A percentile compares a stretch with the other conserved stretches of the same genome.
Evolutionary conservation across 106 monocot genomes (phyloP).

Genomic region (Phalaenopsis equestris): DNA sequence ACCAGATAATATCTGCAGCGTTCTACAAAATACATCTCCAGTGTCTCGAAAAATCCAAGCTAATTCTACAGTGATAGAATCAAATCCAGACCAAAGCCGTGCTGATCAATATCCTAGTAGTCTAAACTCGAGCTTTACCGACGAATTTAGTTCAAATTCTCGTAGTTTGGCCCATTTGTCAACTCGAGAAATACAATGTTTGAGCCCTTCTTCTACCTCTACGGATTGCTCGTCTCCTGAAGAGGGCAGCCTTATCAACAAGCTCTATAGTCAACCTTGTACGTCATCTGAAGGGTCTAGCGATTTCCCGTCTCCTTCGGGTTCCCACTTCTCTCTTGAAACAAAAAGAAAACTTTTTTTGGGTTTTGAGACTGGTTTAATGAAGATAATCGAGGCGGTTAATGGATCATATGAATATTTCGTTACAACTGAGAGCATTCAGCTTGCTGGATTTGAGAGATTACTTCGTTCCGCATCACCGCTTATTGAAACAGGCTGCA

Average conservation of each 20-base stretch:
- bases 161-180: background rate
- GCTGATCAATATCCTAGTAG: constrained; percentile 3
- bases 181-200: constrained; percentile 2
- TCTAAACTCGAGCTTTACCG: constrained; percentile 1
- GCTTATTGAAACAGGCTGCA: constrained; percentile 22
- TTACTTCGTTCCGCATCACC: constrained; percentile 61
- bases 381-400: constrained; percentile 43
- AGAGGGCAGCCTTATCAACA: constrained; percentile 6
- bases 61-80: background rate
- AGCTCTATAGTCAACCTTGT: background rate
- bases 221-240: constrained; percentile 21
- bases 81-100: background rate
- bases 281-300: constrained; percentile 9
- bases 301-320: background rate
- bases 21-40: background rate
- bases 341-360: background rate
- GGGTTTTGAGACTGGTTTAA: constrained; percentile 31
- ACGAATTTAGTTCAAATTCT: constrained; percentile 5
- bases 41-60: background rate
- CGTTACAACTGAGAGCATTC: constrained; percentile 8
- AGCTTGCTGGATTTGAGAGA: constrained; percentile 62
- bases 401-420: constrained; percentile 29
- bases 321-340: background rate
- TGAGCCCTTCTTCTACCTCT: constrained; percentile 8
- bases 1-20: constrained; percentile 1